Base-by-base conservation (phyloP, 257 asterid genomes). In the Fraxinus quadrangulata region DNA sequence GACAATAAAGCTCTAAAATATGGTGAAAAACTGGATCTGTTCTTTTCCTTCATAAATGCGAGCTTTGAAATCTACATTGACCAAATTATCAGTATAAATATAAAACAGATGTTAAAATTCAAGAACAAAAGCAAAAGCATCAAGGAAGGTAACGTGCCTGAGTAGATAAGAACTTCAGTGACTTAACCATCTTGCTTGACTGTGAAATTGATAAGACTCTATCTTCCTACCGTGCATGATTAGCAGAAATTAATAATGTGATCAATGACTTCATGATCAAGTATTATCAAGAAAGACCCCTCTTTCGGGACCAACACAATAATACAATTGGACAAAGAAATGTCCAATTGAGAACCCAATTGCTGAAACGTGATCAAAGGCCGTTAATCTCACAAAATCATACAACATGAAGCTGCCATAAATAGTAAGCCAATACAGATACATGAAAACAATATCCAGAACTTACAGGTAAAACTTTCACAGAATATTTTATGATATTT, bases 141-240 rank as follows among this genome's bases (percentile, higher is more conserved):
- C 30, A 70, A 63, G 59, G 76, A 80, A 73, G 37, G 73, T 76
- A 75, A 67, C 39, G 56, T 86, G 89, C 97, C 95, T 91, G 99
- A 69, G 96, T 81, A 5, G 97, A 94, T 71, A 91, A 73, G 86
- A 89, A 93, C 83, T 96, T 96, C 89, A 92, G 75, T 42, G 90
- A 86, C 91, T 96, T 98, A 70, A 90, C 90, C 94, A 93, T 93
- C 90, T 91, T 93, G 89, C 86, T 87, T 47, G 98, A 95, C 89
- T 90, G 97, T 74, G 94, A 84, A 81, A 85, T 86, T 72, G 98
- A 94, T 17, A 88, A 84, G 71, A 61, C 84, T 82, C 92, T 86
- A 76, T 93, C 99, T 79, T 87, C 97, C 99, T 96, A 65, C 75
- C 82, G 75, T 84, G 79, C 78, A 84, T 73, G 78, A 79, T 69